These are phyloP conservation scores for Lachancea meyersii DNA, from an alignment of 805 yeast genomes.

Conservation along the genomic window DNA sequence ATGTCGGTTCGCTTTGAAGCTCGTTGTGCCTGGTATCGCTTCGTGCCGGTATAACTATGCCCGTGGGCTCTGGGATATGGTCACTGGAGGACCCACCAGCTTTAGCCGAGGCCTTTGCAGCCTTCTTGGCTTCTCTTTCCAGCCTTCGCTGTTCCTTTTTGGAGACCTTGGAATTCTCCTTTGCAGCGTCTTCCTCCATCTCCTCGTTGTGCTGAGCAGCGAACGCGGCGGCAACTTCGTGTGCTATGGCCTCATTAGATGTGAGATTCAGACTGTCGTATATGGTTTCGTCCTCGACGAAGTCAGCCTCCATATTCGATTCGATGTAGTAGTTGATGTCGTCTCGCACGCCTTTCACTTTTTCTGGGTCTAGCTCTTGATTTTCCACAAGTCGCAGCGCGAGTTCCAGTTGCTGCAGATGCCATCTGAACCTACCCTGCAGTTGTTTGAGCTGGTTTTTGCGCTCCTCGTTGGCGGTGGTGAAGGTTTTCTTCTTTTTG, in stretches of 20 bases:
- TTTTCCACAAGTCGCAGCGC: slow-evolving; percentile 74
- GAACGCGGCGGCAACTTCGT: slow-evolving; percentile 41
- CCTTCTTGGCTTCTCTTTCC: slow-evolving; percentile 34
- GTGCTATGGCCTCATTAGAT: slow-evolving; percentile 48
- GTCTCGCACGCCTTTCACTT: slow-evolving; percentile 69
- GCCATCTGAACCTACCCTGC: slow-evolving; percentile 71
- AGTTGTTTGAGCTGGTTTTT: slow-evolving; percentile 50
- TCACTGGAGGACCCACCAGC: slow-evolving; percentile 10
- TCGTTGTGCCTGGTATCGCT: slow-evolving; percentile 1
- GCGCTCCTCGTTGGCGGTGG: slow-evolving; percentile 28
- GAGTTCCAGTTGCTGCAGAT: slow-evolving; percentile 70
- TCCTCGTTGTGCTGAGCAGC: slow-evolving; percentile 29
- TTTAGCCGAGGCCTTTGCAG: slow-evolving; percentile 31
- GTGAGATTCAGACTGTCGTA: slow-evolving; percentile 77
- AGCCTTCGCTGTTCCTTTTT: slow-evolving; percentile 32
- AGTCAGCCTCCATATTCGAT: slow-evolving; percentile 83
- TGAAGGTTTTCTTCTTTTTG: slow-evolving; percentile 31
- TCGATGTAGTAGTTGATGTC: slow-evolving; percentile 90
- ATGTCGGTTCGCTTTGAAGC: slow-evolving; percentile 3
- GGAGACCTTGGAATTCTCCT: slow-evolving; percentile 24
- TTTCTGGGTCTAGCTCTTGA: slow-evolving; percentile 73
- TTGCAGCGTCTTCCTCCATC: slow-evolving; percentile 15
- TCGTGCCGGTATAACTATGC: slow-evolving; percentile 2
- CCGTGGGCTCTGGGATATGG: neutral
- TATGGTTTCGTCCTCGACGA: slow-evolving; percentile 89